phyloP scores from a whole-genome alignment of 179 eudicot genomes.

The Dionaea muscipula region DNA sequence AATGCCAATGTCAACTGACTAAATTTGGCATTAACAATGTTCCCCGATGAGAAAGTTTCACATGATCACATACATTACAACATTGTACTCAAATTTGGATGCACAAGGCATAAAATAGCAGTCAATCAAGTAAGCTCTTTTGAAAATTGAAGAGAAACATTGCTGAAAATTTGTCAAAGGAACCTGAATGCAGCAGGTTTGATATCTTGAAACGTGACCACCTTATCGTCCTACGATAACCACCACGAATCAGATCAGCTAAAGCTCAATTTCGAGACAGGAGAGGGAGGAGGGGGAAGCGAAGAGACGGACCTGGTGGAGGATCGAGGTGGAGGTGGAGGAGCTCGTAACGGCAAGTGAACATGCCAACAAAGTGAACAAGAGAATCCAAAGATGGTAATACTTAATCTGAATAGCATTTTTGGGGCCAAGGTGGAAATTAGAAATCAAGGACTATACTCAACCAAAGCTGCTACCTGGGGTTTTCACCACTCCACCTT shows the following conservation, averaged over 20 bases:
- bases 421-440: no score
- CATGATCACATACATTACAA: no score
- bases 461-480: constrained; percentile 43
- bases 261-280: neutral
- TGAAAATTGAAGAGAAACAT: neutral
- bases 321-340: constrained; percentile 41
- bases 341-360: constrained; percentile 56
- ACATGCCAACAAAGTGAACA: no score
- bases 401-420: no score
- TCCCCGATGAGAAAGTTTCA: no score
- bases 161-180: no score
- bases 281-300: constrained; percentile 3
- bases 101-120: neutral
- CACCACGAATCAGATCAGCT: constrained; percentile 3
- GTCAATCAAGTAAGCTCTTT: neutral
- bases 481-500: constrained; percentile 30
- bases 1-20: no score
- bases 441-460: no score
- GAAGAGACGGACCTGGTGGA: constrained; percentile 33
- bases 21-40: no score
- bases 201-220: constrained; percentile 72
- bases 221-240: constrained; percentile 59
- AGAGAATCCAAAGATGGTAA: no score
- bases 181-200: constrained; percentile 78
- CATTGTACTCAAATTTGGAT: no score